Evolutionary conservation across 805 yeast genomes (phyloP).

Genomic region (Candida vaughaniae): DNA sequence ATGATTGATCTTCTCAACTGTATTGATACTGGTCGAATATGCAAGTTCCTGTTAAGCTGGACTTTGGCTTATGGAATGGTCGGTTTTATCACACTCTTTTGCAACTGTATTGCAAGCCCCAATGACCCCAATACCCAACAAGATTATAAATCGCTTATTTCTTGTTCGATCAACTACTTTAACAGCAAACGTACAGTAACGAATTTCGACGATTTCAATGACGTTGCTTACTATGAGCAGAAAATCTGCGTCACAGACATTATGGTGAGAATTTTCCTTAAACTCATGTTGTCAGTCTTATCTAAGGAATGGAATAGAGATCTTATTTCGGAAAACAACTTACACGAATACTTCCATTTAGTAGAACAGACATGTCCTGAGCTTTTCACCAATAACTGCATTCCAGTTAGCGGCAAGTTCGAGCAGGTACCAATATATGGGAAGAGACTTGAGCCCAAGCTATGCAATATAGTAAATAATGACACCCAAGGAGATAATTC

Average conservation of each 20-base stretch:
- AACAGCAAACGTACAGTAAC: slow-evolving; percentile 1
- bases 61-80: slow-evolving; percentile 20
- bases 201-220: neutral
- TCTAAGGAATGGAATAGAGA: slow-evolving; percentile 14
- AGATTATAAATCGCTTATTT: slow-evolving; percentile 24
- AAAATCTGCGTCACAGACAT: slow-evolving; percentile 16
- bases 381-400: slow-evolving; percentile 8
- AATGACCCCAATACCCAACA: neutral
- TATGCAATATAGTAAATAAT: slow-evolving; percentile 3
- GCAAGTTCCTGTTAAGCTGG: slow-evolving; percentile 20
- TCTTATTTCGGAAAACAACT: slow-evolving; percentile 15
- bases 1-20: slow-evolving; percentile 19
- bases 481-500: too few relatives aligned
- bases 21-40: slow-evolving; percentile 11
- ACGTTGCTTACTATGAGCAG: slow-evolving; percentile 9
- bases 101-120: slow-evolving; percentile 21
- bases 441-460: slow-evolving; percentile 3
- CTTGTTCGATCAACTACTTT: slow-evolving; percentile 16
- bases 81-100: slow-evolving; percentile 24
- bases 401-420: neutral
- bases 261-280: slow-evolving; percentile 22
- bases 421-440: neutral
- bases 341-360: slow-evolving; percentile 19
- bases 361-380: slow-evolving; percentile 20
- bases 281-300: slow-evolving; percentile 19